Percentiles rank a stretch among this genome's conserved stretches.
Conservation (phyloP, 352 stramenopile genomes). For the Globisporangium carolinianum region DNA sequence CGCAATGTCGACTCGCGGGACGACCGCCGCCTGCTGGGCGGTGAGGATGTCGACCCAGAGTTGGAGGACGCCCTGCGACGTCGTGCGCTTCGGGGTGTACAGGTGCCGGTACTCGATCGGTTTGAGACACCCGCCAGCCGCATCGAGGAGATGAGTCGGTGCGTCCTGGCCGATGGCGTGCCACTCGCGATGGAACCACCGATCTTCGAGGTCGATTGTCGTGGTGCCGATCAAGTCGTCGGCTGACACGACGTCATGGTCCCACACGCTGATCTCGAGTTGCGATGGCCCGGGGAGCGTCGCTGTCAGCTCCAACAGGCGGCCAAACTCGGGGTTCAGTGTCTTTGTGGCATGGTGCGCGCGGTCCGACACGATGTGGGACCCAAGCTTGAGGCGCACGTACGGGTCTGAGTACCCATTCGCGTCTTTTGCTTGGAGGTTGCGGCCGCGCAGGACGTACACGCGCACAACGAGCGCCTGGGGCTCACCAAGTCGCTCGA, state of each 20-base stretch:
- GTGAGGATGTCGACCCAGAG: conserved; percentile 90
- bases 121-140: conserved; percentile 38
- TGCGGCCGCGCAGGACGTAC: conserved; percentile 65
- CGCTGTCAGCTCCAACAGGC: conserved; percentile 54
- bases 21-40: conserved; percentile 47
- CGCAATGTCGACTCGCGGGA: conserved; percentile 63
- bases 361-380: conserved; percentile 58
- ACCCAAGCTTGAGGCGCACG: conserved; percentile 67
- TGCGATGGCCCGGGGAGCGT: conserved; percentile 71
- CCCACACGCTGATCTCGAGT: conserved; percentile 74
- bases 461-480: conserved; percentile 58
- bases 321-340: conserved; percentile 76
- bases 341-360: conserved; percentile 65
- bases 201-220: conserved; percentile 89
- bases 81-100: conserved; percentile 63
- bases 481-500: conserved; percentile 39
- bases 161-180: conserved; percentile 36
- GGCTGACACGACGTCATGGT: conserved; percentile 50
- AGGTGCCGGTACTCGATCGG: conserved; percentile 87
- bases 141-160: too few species aligned
- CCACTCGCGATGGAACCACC: conserved; percentile 89
- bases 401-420: conserved; percentile 82
- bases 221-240: conserved; percentile 90
- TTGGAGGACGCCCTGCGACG: conserved; percentile 63
- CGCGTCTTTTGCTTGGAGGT: conserved; percentile 71